Conservation (phyloP, 345 rosid genomes). For the Gossypium thurberi region DNA sequence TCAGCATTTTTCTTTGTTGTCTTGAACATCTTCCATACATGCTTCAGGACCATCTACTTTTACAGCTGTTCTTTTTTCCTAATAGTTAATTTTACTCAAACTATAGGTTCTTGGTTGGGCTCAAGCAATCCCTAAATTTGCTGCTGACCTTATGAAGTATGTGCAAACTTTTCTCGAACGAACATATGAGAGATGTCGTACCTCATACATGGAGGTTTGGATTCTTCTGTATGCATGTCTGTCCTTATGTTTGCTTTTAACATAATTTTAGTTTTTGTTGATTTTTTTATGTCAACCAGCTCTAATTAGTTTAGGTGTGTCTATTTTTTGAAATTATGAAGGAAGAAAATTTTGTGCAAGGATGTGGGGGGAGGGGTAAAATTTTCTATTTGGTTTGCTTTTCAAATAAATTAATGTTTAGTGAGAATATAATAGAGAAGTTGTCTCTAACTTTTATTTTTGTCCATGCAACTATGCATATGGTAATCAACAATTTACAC, state of each 20-base stretch:
- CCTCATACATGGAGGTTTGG: slow-evolving; percentile 89
- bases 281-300: slow-evolving; percentile 5
- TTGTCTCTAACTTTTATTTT: not conserved
- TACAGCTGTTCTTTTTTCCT: not conserved
- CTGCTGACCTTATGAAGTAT: slow-evolving; percentile 80
- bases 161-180: slow-evolving; percentile 97
- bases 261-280: not conserved
- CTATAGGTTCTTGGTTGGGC: slow-evolving; percentile 96
- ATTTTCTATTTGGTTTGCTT: not conserved
- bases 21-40: not conserved
- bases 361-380: not conserved
- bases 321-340: not conserved
- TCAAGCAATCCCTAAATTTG: slow-evolving; percentile 98
- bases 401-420: not conserved
- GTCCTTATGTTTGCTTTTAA: slow-evolving; percentile 8
- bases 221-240: slow-evolving; percentile 15
- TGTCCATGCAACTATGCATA: not conserved
- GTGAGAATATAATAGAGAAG: not conserved
- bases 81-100: slow-evolving; percentile 5
- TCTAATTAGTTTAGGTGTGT: slow-evolving; percentile 1
- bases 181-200: slow-evolving; percentile 94
- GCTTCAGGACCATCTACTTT: not conserved
- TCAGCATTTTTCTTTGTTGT: slow-evolving; percentile 2
- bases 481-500: slow-evolving; percentile 11
- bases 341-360: not conserved